Evolutionary conservation across 192 early-diverging fungal genomes (phyloP).

Genomic region (Linnemannia elongata): DNA sequence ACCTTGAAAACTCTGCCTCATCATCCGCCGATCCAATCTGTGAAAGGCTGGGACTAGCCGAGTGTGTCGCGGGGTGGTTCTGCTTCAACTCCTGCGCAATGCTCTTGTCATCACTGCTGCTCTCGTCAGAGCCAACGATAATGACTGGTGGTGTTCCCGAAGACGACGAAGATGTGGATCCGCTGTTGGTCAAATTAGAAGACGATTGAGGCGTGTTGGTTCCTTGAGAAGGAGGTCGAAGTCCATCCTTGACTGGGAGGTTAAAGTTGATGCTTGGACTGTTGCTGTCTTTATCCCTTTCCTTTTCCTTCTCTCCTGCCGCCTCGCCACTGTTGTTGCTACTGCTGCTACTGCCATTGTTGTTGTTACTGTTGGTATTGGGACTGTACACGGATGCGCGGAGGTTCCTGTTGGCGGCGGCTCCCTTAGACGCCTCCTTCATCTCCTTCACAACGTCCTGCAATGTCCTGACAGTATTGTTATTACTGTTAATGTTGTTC

Average conservation of each 20-base stretch:
- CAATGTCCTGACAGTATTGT: slow-evolving; percentile 45
- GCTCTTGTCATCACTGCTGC: not conserved
- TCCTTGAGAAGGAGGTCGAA: not conserved
- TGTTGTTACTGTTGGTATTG: slow-evolving; percentile 4
- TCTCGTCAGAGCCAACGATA: not conserved
- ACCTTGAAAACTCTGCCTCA: not conserved
- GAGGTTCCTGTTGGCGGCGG: slow-evolving; percentile 39
- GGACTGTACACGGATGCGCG: not conserved
- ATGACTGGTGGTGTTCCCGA: not conserved
- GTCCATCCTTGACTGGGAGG: not conserved
- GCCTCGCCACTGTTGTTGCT: slow-evolving; percentile 16
- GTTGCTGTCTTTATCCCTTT: not conserved
- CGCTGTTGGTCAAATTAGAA: not conserved
- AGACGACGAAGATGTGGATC: not conserved
- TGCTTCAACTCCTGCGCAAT: slow-evolving; percentile 29
- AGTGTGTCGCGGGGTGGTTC: slow-evolving; percentile 30
- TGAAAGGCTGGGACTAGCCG: not conserved
- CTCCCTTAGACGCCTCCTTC: slow-evolving; percentile 44
- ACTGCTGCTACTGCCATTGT: not conserved
- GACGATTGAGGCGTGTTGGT: not conserved
- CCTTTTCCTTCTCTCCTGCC: not conserved
- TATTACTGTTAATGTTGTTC: slow-evolving; percentile 7
- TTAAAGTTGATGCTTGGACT: slow-evolving; percentile 37
- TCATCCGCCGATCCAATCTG: not conserved
- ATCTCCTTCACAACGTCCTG: slow-evolving; percentile 57